Evolutionary conservation across 31 red algal species (phyloP).

Genomic region (Porphyra umbilicalis): DNA sequence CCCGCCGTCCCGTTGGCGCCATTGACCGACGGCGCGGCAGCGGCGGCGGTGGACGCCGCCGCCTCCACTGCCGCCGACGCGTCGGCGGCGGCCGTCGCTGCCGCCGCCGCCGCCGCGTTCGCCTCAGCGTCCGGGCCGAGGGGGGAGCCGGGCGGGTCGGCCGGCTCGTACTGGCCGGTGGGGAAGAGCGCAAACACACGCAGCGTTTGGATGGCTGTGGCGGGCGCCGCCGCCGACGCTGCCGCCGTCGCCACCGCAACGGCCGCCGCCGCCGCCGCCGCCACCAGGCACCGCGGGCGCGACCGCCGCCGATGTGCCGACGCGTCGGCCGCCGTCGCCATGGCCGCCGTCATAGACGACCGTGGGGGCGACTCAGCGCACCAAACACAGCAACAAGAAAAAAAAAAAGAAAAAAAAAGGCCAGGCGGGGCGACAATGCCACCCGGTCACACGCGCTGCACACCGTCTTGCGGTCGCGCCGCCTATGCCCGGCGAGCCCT

Average conservation of each 20-base stretch:
- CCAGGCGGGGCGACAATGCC: too few relatives aligned
- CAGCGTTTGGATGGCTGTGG: neutral
- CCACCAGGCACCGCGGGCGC: neutral
- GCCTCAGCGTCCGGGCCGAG: too few relatives aligned
- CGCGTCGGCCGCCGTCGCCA: neutral
- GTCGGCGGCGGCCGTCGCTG: neutral
- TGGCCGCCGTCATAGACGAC: too few relatives aligned
- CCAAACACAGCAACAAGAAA: too few relatives aligned
- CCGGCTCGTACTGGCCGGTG: neutral
- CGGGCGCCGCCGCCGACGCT: neutral
- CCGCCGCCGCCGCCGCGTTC: neutral
- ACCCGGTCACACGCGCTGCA: too few relatives aligned
- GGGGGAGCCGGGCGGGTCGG: neutral
- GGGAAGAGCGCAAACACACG: neutral
- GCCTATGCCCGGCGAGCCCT: too few relatives aligned
- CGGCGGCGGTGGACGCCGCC: neutral
- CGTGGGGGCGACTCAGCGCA: too few relatives aligned
- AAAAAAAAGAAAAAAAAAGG: too few relatives aligned
- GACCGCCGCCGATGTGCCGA: neutral
- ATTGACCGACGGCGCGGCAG: neutral
- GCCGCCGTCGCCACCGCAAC: neutral
- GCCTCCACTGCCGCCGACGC: neutral
- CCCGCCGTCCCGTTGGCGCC: neutral
- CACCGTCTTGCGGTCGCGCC: too few relatives aligned
- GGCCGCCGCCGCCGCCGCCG: neutral